Conservation (phyloP, 2,329 filamentous ascomycete species). For the Sporothrix luriei region DNA sequence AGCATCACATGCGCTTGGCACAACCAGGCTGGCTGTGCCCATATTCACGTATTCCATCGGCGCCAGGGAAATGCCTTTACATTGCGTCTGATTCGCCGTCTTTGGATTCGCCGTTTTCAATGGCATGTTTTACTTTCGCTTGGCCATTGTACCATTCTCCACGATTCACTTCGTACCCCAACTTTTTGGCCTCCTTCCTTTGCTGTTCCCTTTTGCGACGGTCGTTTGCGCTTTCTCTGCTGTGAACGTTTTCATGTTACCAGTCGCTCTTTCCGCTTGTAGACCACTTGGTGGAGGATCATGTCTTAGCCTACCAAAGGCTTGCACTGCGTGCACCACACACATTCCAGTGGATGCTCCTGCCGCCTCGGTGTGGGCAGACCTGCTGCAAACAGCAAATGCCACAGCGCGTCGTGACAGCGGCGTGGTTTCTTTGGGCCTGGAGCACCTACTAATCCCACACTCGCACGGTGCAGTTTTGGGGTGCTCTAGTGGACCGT, state of each 20-base stretch:
- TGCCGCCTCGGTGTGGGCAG: constrained; percentile 20
- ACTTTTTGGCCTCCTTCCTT: not conserved
- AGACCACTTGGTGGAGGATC: not conserved
- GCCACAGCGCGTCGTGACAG: not conserved
- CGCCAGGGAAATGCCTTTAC: constrained; percentile 3
- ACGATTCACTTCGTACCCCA: not conserved
- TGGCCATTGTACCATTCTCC: not conserved
- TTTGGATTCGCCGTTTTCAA: not conserved
- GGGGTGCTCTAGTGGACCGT: not conserved
- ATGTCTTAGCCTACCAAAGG: not conserved
- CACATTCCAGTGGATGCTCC: constrained; percentile 22
- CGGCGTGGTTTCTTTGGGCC: constrained; percentile 20
- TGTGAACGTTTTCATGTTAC: not conserved
- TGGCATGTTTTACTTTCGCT: no score
- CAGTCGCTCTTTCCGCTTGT: constrained; percentile 14
- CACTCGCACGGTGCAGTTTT: constrained; percentile 10
- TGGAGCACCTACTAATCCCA: not conserved
- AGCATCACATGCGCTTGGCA: constrained; percentile 12
- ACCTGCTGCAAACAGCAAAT: constrained; percentile 5
- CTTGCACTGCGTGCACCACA: constrained; percentile 9
- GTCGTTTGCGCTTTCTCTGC: not conserved
- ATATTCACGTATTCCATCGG: not conserved
- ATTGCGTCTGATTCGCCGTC: constrained; percentile 18
- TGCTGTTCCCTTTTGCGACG: constrained; percentile 12
- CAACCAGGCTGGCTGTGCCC: not conserved